Evolutionary conservation across 2,329 filamentous ascomycete species (phyloP).

Genomic region (Tolypocladium tropicale): DNA sequence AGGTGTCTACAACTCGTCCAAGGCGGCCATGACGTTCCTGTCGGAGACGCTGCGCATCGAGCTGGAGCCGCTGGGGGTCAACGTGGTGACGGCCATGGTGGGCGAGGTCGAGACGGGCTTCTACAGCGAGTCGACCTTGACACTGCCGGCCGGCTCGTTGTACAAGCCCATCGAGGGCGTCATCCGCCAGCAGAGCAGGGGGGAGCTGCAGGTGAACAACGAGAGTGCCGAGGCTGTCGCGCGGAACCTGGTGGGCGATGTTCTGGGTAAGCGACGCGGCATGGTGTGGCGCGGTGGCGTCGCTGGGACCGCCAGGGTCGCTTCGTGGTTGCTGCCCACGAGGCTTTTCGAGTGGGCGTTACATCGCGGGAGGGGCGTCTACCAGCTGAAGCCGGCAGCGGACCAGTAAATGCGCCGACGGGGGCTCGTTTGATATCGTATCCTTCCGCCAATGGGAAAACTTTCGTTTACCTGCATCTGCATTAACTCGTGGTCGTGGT

Average conservation of each 20-base stretch:
- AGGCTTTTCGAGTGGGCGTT: neutral
- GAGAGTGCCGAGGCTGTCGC: neutral
- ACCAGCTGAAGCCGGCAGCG: neutral
- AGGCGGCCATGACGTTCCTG: neutral
- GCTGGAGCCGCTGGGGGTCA: neutral
- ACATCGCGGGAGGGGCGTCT: neutral
- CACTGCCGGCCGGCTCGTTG: neutral
- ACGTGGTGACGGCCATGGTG: neutral
- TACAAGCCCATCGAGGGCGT: neutral
- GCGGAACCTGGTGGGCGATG: neutral
- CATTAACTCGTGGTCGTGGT: too few relatives aligned
- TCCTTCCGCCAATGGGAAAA: neutral
- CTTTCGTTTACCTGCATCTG: neutral
- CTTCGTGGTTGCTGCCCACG: neutral
- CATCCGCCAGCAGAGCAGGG: neutral
- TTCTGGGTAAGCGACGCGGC: neutral
- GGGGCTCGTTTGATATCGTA: neutral
- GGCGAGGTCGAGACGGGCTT: neutral
- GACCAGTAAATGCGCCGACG: too few relatives aligned
- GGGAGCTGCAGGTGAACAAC: neutral
- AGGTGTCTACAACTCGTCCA: neutral
- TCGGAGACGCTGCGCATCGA: neutral
- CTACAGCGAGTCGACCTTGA: neutral
- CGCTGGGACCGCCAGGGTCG: neutral
- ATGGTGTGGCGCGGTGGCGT: neutral